These are phyloP conservation scores for Gastrolobium villosum DNA, from an alignment of 306 rosid genomes.

Conservation along the genomic window DNA sequence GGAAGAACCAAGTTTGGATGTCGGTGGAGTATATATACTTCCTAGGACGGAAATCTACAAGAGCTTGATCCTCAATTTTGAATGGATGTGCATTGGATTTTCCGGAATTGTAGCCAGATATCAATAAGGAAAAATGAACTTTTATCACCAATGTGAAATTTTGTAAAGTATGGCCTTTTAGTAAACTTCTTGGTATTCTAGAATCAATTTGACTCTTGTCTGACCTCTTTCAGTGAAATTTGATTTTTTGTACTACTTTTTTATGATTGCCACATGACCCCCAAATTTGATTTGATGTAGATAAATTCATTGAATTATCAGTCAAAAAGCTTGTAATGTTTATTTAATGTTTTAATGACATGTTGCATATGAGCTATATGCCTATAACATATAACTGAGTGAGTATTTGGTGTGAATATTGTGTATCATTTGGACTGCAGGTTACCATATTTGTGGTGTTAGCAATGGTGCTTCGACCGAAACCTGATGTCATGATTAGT, in stretches of 20 bases:
- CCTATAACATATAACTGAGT: background rate
- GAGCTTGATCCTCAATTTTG: constrained; percentile 20
- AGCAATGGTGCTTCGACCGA: constrained; percentile 57
- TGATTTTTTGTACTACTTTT: background rate
- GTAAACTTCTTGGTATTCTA: constrained; percentile 24
- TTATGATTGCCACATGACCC: constrained; percentile 28
- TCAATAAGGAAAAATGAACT: background rate
- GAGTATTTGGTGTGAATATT: constrained; percentile 21
- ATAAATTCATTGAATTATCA: background rate
- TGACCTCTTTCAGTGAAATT: constrained; percentile 27
- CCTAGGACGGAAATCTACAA: background rate
- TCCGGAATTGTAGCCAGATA: constrained; percentile 19
- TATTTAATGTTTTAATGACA: constrained; percentile 17
- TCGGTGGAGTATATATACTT: background rate
- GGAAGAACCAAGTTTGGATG: constrained; percentile 2
- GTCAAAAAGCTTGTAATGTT: background rate
- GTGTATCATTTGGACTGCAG: constrained; percentile 47
- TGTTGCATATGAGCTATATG: constrained; percentile 8
- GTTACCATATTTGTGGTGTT: constrained; percentile 63
- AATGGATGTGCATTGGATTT: constrained; percentile 1
- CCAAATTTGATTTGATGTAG: constrained; percentile 1
- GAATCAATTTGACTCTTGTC: constrained; percentile 11
- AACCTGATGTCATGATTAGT: constrained; percentile 63
- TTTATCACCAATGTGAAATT: constrained; percentile 5
- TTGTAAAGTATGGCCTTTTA: background rate